Percentiles rank a stretch among this genome's conserved stretches.
Evolutionary conservation across 2,329 filamentous ascomycete species (phyloP).

Genomic region (Sporothrix dimorphospora): DNA sequence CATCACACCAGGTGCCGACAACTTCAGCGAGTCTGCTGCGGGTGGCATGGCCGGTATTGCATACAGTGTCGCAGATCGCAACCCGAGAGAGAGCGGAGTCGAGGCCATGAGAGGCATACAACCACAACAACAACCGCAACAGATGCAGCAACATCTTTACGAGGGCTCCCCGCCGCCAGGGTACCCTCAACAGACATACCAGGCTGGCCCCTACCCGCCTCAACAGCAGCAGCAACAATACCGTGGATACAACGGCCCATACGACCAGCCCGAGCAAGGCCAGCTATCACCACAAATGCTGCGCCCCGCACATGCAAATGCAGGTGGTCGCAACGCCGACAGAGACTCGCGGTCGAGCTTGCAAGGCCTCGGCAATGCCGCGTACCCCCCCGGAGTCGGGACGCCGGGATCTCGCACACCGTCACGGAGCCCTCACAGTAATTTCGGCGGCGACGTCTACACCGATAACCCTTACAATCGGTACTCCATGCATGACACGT

Average conservation of each 20-base stretch:
- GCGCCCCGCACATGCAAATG: constrained; percentile 25
- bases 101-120: constrained; percentile 57
- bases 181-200: constrained; percentile 38
- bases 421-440: constrained; percentile 54
- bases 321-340: constrained; percentile 36
- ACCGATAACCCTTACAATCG: constrained; percentile 69
- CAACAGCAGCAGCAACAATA: constrained; percentile 33
- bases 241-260: constrained; percentile 29
- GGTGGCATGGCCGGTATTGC: constrained; percentile 72
- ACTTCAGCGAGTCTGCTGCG: constrained; percentile 63
- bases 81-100: constrained; percentile 66
- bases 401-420: constrained; percentile 44
- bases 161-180: constrained; percentile 33
- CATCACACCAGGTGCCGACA: constrained; percentile 67
- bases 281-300: constrained; percentile 30
- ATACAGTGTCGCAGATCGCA: constrained; percentile 65
- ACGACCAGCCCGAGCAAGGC: constrained; percentile 31
- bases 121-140: constrained; percentile 34
- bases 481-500: constrained; percentile 55
- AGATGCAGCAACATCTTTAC: constrained; percentile 31
- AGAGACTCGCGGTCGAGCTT: constrained; percentile 51
- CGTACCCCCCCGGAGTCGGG: constrained; percentile 41
- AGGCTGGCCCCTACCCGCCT: constrained; percentile 34
- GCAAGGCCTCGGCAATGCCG: constrained; percentile 44
- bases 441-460: constrained; percentile 51